phyloP scores from a whole-genome alignment of 192 early-diverging fungal genomes.

The Entophlyctis luteolus region DNA sequence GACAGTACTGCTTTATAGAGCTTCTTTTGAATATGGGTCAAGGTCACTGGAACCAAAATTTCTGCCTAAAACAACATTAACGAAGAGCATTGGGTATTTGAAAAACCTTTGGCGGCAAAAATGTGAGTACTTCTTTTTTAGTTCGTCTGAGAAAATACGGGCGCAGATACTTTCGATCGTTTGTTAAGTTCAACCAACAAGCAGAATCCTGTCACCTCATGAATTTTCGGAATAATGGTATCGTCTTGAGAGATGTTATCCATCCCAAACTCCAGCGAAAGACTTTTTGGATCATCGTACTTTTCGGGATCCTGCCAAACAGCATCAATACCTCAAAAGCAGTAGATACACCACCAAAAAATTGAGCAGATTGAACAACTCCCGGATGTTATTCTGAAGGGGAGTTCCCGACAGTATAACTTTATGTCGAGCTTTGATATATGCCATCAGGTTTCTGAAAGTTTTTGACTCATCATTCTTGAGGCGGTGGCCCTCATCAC shows the following conservation, averaged over 20 bases:
- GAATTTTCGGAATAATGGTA: slow-evolving; percentile 57
- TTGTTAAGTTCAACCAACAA: background rate
- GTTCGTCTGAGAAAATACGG: slow-evolving; percentile 73
- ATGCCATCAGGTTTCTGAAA: slow-evolving; percentile 49
- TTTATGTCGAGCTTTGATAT: slow-evolving; percentile 47
- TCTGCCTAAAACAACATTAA: slow-evolving; percentile 38
- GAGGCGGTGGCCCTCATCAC: slow-evolving; percentile 76
- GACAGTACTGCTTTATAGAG: slow-evolving; percentile 63
- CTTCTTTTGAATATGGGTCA: slow-evolving; percentile 67
- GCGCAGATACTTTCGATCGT: slow-evolving; percentile 37
- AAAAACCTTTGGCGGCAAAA: slow-evolving; percentile 55
- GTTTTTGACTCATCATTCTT: slow-evolving; percentile 65
- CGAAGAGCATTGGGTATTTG: background rate
- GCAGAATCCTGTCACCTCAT: slow-evolving; percentile 35
- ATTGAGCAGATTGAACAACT: slow-evolving; percentile 68
- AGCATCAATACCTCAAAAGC: background rate
- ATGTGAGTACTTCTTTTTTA: slow-evolving; percentile 51
- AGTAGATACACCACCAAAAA: slow-evolving; percentile 44
- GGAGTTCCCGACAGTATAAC: slow-evolving; percentile 62
- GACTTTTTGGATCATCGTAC: slow-evolving; percentile 54
- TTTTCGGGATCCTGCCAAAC: slow-evolving; percentile 47
- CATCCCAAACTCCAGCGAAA: slow-evolving; percentile 33
- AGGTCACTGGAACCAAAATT: slow-evolving; percentile 63
- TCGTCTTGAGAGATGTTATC: slow-evolving; percentile 48
- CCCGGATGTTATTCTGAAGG: slow-evolving; percentile 60